These are phyloP conservation scores for Aspergillus ochraceus DNA, from an alignment of 2,329 filamentous ascomycete genomes.

Conservation along the genomic window DNA sequence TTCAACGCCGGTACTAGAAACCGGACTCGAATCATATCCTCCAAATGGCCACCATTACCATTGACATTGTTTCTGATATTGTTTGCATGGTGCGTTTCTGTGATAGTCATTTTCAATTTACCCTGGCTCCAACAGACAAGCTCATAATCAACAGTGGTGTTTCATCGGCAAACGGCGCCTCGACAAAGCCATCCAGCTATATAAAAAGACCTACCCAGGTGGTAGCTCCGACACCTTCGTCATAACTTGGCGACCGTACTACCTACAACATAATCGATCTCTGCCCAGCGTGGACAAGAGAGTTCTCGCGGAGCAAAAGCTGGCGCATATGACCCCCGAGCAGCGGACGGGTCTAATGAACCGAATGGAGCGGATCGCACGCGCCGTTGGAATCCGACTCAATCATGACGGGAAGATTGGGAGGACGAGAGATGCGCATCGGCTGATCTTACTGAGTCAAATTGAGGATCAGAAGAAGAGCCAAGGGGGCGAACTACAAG, in stretches of 20 bases:
- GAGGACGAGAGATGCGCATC: constrained; percentile 36
- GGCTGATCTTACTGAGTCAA: constrained; percentile 27
- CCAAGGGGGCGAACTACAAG: constrained; percentile 2
- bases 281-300: constrained; percentile 5
- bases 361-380: constrained; percentile 25
- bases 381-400: constrained; percentile 35
- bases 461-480: neutral
- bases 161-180: constrained; percentile 44
- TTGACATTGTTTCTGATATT: neutral
- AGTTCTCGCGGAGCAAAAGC: constrained; percentile 18
- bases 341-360: constrained; percentile 27
- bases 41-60: neutral
- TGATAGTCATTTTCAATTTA: too few relatives aligned
- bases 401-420: constrained; percentile 35
- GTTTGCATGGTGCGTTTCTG: neutral
- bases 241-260: constrained; percentile 40
- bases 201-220: constrained; percentile 42
- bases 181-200: constrained; percentile 39
- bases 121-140: too few relatives aligned
- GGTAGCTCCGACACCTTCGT: constrained; percentile 36
- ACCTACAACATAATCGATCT: constrained; percentile 29
- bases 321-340: constrained; percentile 24
- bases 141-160: constrained; percentile 31
- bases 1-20: too few relatives aligned
- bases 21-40: neutral